Evolutionary conservation across 257 asterid genomes (phyloP).

Genomic region (Leonotis leonurus): DNA sequence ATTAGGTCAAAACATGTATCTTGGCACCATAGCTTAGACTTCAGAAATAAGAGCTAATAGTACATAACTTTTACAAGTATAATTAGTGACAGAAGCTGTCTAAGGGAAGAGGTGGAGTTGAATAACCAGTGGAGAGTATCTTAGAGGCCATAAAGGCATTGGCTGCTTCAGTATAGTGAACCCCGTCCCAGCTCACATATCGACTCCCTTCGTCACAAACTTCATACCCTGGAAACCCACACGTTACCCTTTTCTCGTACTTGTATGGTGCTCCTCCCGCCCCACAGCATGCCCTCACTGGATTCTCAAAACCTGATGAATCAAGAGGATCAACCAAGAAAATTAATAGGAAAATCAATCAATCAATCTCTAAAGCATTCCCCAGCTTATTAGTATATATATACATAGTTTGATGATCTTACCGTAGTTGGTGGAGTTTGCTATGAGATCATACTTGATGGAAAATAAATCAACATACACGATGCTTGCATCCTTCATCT

Average conservation of each 20-base stretch:
- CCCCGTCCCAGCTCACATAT: constrained; percentile 71
- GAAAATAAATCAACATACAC: constrained; percentile 78
- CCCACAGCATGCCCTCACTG: constrained; percentile 86
- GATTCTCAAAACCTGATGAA: constrained; percentile 50
- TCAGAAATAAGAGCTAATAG: neutral
- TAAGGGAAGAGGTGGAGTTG: constrained; percentile 49
- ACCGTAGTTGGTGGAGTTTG: constrained; percentile 61
- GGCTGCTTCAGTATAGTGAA: constrained; percentile 85
- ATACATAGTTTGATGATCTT: constrained; percentile 6
- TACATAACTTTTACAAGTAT: neutral
- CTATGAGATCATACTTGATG: constrained; percentile 69
- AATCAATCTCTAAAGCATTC: too few species aligned
- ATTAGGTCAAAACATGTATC: neutral
- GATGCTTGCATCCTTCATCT: constrained; percentile 50
- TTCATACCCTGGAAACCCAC: constrained; percentile 54
- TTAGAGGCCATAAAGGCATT: constrained; percentile 53
- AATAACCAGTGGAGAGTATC: constrained; percentile 51
- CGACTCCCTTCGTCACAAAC: constrained; percentile 48
- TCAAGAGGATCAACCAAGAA: neutral
- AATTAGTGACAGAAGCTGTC: constrained; percentile 60
- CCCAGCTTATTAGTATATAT: too few species aligned
- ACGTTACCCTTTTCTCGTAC: constrained; percentile 37
- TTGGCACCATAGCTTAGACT: neutral
- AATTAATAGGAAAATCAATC: neutral
- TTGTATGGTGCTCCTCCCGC: constrained; percentile 83